Percentiles rank a stretch among this genome's conserved stretches.
These are phyloP conservation scores for Coprinopsis marcescibilis DNA, from an alignment of 768 basidiomycete genomes.

Conservation along the genomic window DNA sequence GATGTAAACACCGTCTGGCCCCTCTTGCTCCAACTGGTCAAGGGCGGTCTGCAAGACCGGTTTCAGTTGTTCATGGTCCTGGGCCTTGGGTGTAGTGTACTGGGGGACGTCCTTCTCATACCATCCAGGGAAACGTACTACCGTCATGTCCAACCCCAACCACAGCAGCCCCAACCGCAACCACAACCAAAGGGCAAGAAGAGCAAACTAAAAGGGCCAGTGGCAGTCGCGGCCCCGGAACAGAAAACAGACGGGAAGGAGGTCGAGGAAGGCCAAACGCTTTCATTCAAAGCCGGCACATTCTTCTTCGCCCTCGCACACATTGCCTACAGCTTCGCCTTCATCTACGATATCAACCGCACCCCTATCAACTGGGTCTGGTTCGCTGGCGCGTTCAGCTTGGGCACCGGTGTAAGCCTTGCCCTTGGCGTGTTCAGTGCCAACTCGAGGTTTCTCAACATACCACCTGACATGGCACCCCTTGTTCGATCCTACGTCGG, in stretches of 20 bases:
- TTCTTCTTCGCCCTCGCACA: constrained; percentile 19
- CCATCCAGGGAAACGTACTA: constrained; percentile 15
- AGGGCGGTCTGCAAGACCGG: constrained; percentile 8
- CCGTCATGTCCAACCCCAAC: not conserved
- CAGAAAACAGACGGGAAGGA: not conserved
- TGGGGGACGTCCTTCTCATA: constrained; percentile 21
- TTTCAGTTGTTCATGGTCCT: constrained; percentile 13
- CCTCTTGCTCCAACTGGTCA: not conserved
- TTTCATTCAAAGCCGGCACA: constrained; percentile 18
- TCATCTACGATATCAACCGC: constrained; percentile 7
- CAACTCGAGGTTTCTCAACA: constrained; percentile 11
- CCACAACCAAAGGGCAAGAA: not conserved
- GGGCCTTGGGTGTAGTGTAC: constrained; percentile 18
- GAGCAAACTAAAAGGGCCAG: not conserved
- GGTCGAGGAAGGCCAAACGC: constrained; percentile 13
- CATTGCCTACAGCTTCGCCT: constrained; percentile 16
- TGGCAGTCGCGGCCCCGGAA: not conserved
- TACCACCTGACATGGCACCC: constrained; percentile 14
- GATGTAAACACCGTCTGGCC: constrained; percentile 1
- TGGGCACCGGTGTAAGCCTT: constrained; percentile 12
- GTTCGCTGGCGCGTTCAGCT: constrained; percentile 13
- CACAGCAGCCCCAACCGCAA: not conserved
- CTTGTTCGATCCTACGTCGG: constrained; percentile 16
- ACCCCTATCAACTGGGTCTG: constrained; percentile 9
- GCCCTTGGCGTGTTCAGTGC: constrained; percentile 19